Evolutionary conservation across 2,329 filamentous ascomycete genomes (phyloP), one percentile per base, ranked within the genome.

Genomic region (Ceratocystis huliohia): DNA sequence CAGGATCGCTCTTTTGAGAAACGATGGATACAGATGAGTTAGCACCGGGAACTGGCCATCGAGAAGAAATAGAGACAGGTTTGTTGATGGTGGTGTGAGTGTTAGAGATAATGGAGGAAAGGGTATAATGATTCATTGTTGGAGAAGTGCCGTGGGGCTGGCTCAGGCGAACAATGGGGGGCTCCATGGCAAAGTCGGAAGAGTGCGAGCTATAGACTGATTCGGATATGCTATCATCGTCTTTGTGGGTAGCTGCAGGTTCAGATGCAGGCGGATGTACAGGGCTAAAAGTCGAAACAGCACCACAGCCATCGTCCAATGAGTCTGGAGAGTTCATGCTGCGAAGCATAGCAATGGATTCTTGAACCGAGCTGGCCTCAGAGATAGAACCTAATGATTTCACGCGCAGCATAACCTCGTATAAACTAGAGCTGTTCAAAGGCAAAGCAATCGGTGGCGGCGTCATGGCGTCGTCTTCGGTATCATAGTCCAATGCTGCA

Each of bases 1-100:
- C 71, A 30, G 70, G 69, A 50, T 69, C 59, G 41, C 57, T 68
- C 53, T 65, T 65, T 13, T 33, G 64, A n/a, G 64, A 65, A 48
- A 56, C 57, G 50, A 65, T 65, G 15, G 64, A 65, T 61, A 56
- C 28, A 30, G 46, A 28, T 7, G 56, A 59, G 15, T 59, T 30
- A n/a, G 56, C 30, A 33, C 62, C 45, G 53, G 45, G 53, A 64
- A 64, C 30, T 20, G 62, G 37, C 45, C 62, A 37, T 20, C 46
- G 50, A 30, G 33, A 17, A 41, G 65, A 25, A 20, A 28, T 6
- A n/a, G 65, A 17, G 17, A n/a, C 17, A 7, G 25, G n/a, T 30
- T 30, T 30, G 37, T 41, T 41, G 17, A 20, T 59, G 64, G 15
- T n/a, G 5, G 53, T 59, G 33, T 37, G 7, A 15, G 37, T 46